Evolutionary conservation across 2,329 filamentous ascomycete species (phyloP).

Genomic region (Fusarium mexicanum): DNA sequence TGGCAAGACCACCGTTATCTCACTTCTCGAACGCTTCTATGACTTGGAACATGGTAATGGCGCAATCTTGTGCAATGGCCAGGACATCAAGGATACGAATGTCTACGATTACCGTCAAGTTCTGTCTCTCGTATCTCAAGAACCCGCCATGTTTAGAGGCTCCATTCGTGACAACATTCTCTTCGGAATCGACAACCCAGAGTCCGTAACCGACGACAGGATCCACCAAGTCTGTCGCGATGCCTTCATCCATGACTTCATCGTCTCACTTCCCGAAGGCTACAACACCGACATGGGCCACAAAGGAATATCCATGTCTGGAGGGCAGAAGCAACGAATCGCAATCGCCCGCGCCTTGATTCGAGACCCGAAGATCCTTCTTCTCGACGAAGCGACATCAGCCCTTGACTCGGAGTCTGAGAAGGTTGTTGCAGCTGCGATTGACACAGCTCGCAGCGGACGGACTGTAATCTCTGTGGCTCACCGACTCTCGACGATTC

Average conservation of each 20-base stretch:
- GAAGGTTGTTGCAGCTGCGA: conserved; percentile 69
- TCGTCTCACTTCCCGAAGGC: conserved; percentile 71
- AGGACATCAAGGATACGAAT: conserved; percentile 66
- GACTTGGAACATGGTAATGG: conserved; percentile 65
- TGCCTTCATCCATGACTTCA: conserved; percentile 77
- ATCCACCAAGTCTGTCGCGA: conserved; percentile 66
- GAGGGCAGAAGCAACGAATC: conserved; percentile 76
- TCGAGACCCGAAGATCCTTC: conserved; percentile 68
- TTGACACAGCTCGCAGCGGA: conserved; percentile 69
- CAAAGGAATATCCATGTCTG: conserved; percentile 71
- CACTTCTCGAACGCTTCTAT: conserved; percentile 75
- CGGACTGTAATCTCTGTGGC: conserved; percentile 79
- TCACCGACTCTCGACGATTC: conserved; percentile 55
- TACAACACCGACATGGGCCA: conserved; percentile 75
- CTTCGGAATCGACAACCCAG: conserved; percentile 65
- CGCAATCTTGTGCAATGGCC: conserved; percentile 69
- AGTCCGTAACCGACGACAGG: conserved; percentile 59
- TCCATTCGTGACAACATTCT: conserved; percentile 77
- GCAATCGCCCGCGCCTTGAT: conserved; percentile 75
- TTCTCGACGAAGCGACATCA: conserved; percentile 77
- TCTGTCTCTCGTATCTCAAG: conserved; percentile 78
- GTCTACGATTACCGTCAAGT: conserved; percentile 69
- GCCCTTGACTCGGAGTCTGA: conserved; percentile 70
- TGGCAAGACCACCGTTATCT: conserved; percentile 77
- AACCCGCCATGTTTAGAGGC: conserved; percentile 76